A percentile compares a stretch with the other conserved stretches of the same genome.
phyloP scores from a whole-genome alignment of 495 filamentous ascomycete species.

The Margaritispora aquatica region DNA sequence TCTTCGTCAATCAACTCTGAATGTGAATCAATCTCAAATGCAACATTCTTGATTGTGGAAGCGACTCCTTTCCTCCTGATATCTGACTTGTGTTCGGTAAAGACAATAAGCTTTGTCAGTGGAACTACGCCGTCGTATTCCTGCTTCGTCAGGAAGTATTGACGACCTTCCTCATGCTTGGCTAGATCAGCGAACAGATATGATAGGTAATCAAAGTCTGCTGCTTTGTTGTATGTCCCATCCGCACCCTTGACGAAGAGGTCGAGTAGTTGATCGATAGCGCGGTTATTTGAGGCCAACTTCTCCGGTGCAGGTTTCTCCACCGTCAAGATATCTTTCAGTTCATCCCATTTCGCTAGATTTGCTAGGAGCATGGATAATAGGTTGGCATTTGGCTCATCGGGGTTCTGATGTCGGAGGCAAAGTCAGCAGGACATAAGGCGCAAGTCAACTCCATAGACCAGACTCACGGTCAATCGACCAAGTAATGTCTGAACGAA shows the following conservation, averaged over 20 bases:
- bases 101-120: slow-evolving; percentile 80
- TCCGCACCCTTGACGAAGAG: slow-evolving; percentile 89
- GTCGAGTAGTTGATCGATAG: slow-evolving; percentile 87
- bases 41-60: slow-evolving; percentile 84
- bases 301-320: slow-evolving; percentile 54
- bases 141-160: slow-evolving; percentile 68
- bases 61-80: slow-evolving; percentile 84
- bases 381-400: slow-evolving; percentile 69
- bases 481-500: slow-evolving; percentile 69
- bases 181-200: slow-evolving; percentile 93
- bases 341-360: slow-evolving; percentile 67
- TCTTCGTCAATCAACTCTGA: slow-evolving; percentile 59
- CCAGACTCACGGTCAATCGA: slow-evolving; percentile 66
- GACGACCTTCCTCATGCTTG: slow-evolving; percentile 65
- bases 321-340: slow-evolving; percentile 59
- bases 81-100: slow-evolving; percentile 78
- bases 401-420: slow-evolving; percentile 34
- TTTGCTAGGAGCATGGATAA: slow-evolving; percentile 92
- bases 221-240: slow-evolving; percentile 74
- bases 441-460: slow-evolving; percentile 7
- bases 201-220: slow-evolving; percentile 84
- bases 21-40: slow-evolving; percentile 66
- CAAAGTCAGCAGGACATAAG: background rate
- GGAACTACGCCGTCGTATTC: slow-evolving; percentile 75
- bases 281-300: slow-evolving; percentile 60